Conservation (phyloP, 75 land plant genomes). For the Pinus albicaulis region DNA sequence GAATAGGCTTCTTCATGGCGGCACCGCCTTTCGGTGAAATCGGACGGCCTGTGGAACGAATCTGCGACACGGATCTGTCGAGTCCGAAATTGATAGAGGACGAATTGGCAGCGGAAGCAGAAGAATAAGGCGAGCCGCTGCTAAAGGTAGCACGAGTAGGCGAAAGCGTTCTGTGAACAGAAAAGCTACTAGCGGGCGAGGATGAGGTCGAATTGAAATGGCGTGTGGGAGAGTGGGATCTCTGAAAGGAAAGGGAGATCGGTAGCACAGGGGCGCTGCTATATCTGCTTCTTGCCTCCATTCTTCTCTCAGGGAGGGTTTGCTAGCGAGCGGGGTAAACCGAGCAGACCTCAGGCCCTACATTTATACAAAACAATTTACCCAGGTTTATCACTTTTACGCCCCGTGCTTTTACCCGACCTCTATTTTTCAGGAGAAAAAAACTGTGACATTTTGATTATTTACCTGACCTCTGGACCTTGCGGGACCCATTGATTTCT, state of each 20-base stretch:
- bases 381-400: too few species aligned
- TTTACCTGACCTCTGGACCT: too few species aligned
- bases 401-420: too few species aligned
- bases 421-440: too few species aligned
- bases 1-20: too few species aligned
- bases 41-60: not conserved
- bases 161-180: not conserved
- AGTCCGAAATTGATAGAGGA: not conserved
- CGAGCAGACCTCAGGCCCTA: too few species aligned
- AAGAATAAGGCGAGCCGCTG: not conserved
- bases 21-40: not conserved
- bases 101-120: not conserved
- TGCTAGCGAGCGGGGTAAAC: not conserved
- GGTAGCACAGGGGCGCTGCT: slow-evolving; percentile 1
- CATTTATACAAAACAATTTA: too few species aligned
- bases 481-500: too few species aligned
- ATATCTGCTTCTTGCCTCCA: slow-evolving; percentile 1
- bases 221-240: too few species aligned
- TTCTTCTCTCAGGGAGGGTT: not conserved
- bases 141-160: not conserved
- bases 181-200: not conserved
- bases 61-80: not conserved
- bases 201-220: too few species aligned
- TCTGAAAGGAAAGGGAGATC: too few species aligned
- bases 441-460: too few species aligned